Base-by-base conservation (phyloP, 2,329 filamentous ascomycete genomes). In the Ascochyta viciae-villosae region DNA sequence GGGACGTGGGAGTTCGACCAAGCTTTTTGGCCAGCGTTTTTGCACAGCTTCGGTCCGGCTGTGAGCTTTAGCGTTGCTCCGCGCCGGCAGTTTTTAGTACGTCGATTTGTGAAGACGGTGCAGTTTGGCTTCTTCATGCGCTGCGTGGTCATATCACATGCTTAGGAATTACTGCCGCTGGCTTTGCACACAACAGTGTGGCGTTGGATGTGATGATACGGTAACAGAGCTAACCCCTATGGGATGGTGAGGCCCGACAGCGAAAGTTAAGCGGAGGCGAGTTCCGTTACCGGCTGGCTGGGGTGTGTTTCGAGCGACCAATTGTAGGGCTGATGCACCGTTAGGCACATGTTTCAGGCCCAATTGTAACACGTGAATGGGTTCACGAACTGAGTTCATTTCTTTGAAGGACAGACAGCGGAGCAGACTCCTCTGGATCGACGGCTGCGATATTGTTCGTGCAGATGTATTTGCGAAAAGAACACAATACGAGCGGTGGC, bases 281-380 rank as follows among this genome's bases (percentile, higher is more conserved):
- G 41, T 42, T 31, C 46, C 52, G 46, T 13, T 35, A 19, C 35
- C 22, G 12, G 16, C 29, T 33, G 35, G 19, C 46, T 29, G 46
- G 52, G 45, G 35, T 12, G 8, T 38, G 53, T 56, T 43, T 50
- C 42, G 35, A 44, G n/a, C 33, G n/a, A 37, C 19, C 24, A 16
- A 3, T 27, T 31, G 15, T 31, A 55, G 16, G 52, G 45, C 33
- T 55, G 46, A 41, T 46, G 26, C 12, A 16, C 23, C 31, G 24
- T 47, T 16, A 35, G 37, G 46, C 46, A 41, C 33, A 13, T 38
- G 42, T 40, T 47, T 56, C 42, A n/a, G 33, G 24, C 42, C 42
- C 13, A 12, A 42, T 42, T 24, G 29, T 43, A 46, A 41, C 4
- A 56, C 43, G 23, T 26, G 10, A 41, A 27, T 19, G 15, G 42